Conservation (phyloP, 306 rosid species). For the Malus asiatica region DNA sequence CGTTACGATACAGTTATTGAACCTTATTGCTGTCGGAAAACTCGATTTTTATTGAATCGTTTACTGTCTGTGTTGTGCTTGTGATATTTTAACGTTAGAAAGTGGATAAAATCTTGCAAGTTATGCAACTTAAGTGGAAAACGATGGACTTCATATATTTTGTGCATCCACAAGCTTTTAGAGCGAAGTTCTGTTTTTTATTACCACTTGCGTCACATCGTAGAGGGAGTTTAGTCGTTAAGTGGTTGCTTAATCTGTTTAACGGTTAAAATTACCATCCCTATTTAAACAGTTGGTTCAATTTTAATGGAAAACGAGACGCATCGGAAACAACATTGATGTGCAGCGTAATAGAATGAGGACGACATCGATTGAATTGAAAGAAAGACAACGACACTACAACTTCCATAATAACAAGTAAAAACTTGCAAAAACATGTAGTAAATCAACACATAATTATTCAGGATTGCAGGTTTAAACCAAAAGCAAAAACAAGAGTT, state of each 20-base stretch:
- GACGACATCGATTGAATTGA: background rate
- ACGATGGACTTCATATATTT: no score
- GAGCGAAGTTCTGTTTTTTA: background rate
- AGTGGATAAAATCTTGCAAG: background rate
- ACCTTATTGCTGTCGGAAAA: background rate
- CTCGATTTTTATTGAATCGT: background rate
- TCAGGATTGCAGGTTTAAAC: no score
- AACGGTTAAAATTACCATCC: no score
- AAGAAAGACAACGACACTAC: no score
- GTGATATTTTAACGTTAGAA: background rate
- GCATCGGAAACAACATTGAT: no score
- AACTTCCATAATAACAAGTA: background rate
- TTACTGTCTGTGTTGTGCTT: background rate
- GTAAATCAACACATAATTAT: background rate
- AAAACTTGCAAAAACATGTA: background rate
- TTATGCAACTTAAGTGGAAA: background rate
- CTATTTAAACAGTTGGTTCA: no score
- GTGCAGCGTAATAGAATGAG: no score
- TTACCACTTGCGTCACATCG: no score
- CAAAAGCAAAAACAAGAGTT: background rate
- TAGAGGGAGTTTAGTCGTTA: background rate
- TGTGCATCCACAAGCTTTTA: background rate
- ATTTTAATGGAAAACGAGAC: no score
- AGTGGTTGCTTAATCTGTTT: background rate
- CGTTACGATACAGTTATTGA: background rate